Conservation (phyloP, 2,329 filamentous ascomycete species). For the Ceratocystis papillata region DNA sequence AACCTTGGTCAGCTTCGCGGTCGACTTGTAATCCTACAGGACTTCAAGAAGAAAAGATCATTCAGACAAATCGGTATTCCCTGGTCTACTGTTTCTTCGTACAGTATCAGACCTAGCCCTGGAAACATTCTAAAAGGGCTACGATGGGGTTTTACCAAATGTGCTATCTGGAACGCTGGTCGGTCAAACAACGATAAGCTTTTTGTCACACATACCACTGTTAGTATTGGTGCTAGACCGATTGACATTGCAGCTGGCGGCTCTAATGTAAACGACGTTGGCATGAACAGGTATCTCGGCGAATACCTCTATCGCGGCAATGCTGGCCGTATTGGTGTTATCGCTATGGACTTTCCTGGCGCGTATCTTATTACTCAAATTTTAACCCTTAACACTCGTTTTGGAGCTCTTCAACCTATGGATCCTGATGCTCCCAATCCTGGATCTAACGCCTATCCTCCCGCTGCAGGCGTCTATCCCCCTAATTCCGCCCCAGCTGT, state of each 20-base stretch:
- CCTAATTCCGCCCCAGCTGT: no score
- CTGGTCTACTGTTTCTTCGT: conserved; percentile 38
- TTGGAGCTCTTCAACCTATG: no score
- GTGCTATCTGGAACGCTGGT: conserved; percentile 28
- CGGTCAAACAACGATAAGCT: conserved; percentile 18
- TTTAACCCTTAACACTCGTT: conserved; percentile 32
- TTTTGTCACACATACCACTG: conserved; percentile 30
- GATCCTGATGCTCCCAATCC: no score
- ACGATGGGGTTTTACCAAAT: conserved; percentile 30
- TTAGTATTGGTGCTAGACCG: conserved; percentile 27
- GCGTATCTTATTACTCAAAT: conserved; percentile 35
- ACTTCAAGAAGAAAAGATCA: conserved; percentile 28
- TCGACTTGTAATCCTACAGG: conserved; percentile 40
- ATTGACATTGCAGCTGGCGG: conserved; percentile 39
- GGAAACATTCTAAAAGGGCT: conserved; percentile 33
- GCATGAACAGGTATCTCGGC: conserved; percentile 42
- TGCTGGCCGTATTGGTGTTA: conserved; percentile 34
- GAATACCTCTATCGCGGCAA: conserved; percentile 32
- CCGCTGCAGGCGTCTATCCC: no score
- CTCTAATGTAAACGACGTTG: conserved; percentile 28
- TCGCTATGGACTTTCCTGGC: conserved; percentile 42
- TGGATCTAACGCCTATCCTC: no score
- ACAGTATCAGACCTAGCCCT: conserved; percentile 38
- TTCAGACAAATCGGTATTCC: conserved; percentile 26
- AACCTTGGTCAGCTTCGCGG: conserved; percentile 37